Percentiles rank a stretch among this genome's conserved stretches.
Conservation (phyloP, 2,329 filamentous ascomycete genomes). For the Metarhizium album region DNA sequence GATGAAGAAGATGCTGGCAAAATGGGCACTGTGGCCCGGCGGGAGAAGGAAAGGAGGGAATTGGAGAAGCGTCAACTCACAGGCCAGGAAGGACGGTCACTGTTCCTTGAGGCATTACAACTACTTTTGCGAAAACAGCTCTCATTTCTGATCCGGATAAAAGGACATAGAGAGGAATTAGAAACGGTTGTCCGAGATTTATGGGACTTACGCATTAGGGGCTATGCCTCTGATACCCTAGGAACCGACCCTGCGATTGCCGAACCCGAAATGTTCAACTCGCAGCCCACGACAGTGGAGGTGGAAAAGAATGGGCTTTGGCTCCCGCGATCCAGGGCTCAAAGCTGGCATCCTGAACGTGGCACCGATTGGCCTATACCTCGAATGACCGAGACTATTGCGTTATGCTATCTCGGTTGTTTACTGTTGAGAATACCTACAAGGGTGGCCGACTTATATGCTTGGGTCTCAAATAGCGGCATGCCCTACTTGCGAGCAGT, state of each 20-base stretch:
- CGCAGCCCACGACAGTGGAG: constrained; percentile 19
- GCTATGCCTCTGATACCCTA: constrained; percentile 26
- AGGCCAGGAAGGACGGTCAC: constrained; percentile 59
- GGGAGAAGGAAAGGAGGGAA: constrained; percentile 46
- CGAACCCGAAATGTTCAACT: constrained; percentile 28
- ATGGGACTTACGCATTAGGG: constrained; percentile 61
- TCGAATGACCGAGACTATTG: constrained; percentile 62
- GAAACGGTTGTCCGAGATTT: constrained; percentile 74
- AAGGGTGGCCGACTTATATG: constrained; percentile 60
- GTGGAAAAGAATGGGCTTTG: constrained; percentile 15
- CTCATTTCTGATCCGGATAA: constrained; percentile 56
- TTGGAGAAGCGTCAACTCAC: constrained; percentile 44
- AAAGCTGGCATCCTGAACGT: constrained; percentile 34
- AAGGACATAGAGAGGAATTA: constrained; percentile 59
- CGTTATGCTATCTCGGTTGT: constrained; percentile 68
- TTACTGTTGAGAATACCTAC: constrained; percentile 66
- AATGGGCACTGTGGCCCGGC: constrained; percentile 42
- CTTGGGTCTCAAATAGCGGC: constrained; percentile 56
- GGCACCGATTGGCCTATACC: constrained; percentile 47
- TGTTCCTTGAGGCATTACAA: constrained; percentile 79
- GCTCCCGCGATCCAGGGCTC: constrained; percentile 21
- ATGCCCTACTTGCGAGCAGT: constrained; percentile 64
- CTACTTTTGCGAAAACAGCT: constrained; percentile 75
- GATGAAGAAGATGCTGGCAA: constrained; percentile 64
- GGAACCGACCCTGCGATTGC: constrained; percentile 15